Evolutionary conservation across 805 yeast genomes (phyloP).

Genomic region (Wickerhamiella shivajii): DNA sequence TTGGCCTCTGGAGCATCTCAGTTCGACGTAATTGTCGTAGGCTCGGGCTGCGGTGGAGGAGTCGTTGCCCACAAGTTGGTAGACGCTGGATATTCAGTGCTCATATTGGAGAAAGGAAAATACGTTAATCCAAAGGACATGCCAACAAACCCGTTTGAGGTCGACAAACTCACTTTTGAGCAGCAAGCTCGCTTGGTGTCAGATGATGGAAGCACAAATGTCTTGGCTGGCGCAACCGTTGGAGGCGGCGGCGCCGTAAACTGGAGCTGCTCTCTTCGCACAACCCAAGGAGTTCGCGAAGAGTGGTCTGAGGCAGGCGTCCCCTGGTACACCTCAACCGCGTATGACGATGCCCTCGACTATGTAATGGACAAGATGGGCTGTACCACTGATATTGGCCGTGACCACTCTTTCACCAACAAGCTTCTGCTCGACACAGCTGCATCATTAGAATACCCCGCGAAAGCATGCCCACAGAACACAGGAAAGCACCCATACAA

Average conservation of each 20-base stretch:
- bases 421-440: constrained; percentile 31
- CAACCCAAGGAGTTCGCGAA: constrained; percentile 36
- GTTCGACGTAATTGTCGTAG: constrained; percentile 33
- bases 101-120: constrained; percentile 39
- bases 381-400: constrained; percentile 25
- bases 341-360: constrained; percentile 32
- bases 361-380: constrained; percentile 38
- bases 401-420: constrained; percentile 33
- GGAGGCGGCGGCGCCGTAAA: constrained; percentile 47
- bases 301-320: constrained; percentile 37
- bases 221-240: constrained; percentile 39
- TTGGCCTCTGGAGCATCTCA: too few relatives aligned
- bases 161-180: constrained; percentile 29
- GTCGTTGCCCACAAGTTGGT: constrained; percentile 36
- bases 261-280: constrained; percentile 40
- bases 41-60: constrained; percentile 42
- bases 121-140: constrained; percentile 28
- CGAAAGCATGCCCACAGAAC: constrained; percentile 33
- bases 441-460: constrained; percentile 32
- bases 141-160: constrained; percentile 28
- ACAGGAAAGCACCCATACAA: constrained; percentile 29
- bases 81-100: constrained; percentile 29
- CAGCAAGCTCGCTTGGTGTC: constrained; percentile 27
- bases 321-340: constrained; percentile 32
- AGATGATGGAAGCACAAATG: constrained; percentile 24